phyloP scores from a whole-genome alignment of 2,329 filamentous ascomycete species.

The Chaetomium sp. region DNA sequence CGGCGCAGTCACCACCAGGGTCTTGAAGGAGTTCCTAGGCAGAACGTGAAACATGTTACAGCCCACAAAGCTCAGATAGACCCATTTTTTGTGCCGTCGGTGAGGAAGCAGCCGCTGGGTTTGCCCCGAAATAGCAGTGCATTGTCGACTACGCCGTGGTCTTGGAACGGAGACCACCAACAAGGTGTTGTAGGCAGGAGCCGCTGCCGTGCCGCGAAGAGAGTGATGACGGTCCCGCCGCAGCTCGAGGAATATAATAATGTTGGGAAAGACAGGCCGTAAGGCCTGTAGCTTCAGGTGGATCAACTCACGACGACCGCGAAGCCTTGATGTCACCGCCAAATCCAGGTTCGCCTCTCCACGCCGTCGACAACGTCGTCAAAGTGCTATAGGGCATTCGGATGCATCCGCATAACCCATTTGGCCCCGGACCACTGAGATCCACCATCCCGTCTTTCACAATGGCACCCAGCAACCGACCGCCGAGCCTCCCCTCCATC shows the following conservation, averaged over 20 bases:
- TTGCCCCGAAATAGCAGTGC: slow-evolving; percentile 16
- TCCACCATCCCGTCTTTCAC: background rate
- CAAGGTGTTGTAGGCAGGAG: background rate
- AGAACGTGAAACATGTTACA: slow-evolving; percentile 22
- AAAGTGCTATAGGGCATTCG: background rate
- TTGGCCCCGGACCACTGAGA: background rate
- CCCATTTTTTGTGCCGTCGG: background rate
- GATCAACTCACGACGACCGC: background rate
- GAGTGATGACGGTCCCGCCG: background rate
- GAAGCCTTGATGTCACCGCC: background rate
- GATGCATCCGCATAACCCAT: background rate
- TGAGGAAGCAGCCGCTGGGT: background rate
- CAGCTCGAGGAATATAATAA: slow-evolving; percentile 7
- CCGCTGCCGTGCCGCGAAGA: slow-evolving; percentile 12
- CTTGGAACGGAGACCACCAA: background rate
- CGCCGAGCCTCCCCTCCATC: slow-evolving; percentile 26
- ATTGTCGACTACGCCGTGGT: slow-evolving; percentile 13
- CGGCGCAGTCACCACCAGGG: slow-evolving; percentile 13
- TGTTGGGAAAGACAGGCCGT: slow-evolving; percentile 1
- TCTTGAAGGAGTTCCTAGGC: slow-evolving; percentile 10
- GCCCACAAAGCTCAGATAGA: background rate
- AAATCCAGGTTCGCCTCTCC: background rate
- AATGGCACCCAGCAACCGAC: slow-evolving; percentile 19
- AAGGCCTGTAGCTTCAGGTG: background rate
- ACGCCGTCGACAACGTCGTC: background rate